These are phyloP conservation scores for Claviceps sp. DNA, from an alignment of 2,329 filamentous ascomycete genomes.

Conservation along the genomic window DNA sequence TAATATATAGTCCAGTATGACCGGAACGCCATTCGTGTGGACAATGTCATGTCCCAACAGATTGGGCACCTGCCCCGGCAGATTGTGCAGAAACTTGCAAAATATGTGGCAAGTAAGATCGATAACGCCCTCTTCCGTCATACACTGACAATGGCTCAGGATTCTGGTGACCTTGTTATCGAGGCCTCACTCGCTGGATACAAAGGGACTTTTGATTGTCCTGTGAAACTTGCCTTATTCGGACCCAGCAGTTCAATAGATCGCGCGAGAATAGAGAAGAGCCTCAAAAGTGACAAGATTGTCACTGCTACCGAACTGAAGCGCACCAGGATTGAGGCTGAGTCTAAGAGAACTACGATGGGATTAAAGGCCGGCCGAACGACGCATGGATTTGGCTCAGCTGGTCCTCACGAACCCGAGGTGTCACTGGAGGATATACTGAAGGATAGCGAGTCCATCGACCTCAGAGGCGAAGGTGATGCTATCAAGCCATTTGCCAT, in stretches of 20 bases:
- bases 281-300: conserved; percentile 52
- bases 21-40: conserved; percentile 61
- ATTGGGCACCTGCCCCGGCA: conserved; percentile 65
- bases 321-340: conserved; percentile 38
- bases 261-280: conserved; percentile 41
- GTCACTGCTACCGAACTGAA: conserved; percentile 44
- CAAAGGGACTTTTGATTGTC: conserved; percentile 58
- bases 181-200: conserved; percentile 57
- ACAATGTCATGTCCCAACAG: conserved; percentile 62
- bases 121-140: background rate
- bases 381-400: conserved; percentile 23
- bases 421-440: conserved; percentile 51
- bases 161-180: conserved; percentile 44
- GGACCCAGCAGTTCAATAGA: conserved; percentile 45
- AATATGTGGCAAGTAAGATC: conserved; percentile 45
- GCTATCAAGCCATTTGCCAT: conserved; percentile 58
- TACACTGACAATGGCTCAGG: conserved; percentile 20
- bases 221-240: conserved; percentile 54
- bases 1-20: conserved; percentile 38
- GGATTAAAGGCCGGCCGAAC: conserved; percentile 25
- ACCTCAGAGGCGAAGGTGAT: conserved; percentile 49
- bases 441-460: conserved; percentile 51
- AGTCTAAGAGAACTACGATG: conserved; percentile 33
- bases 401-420: conserved; percentile 18
- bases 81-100: conserved; percentile 57